Evolutionary conservation across 495 filamentous ascomycete species (phyloP).

Genomic region (Xylaria castorea): DNA sequence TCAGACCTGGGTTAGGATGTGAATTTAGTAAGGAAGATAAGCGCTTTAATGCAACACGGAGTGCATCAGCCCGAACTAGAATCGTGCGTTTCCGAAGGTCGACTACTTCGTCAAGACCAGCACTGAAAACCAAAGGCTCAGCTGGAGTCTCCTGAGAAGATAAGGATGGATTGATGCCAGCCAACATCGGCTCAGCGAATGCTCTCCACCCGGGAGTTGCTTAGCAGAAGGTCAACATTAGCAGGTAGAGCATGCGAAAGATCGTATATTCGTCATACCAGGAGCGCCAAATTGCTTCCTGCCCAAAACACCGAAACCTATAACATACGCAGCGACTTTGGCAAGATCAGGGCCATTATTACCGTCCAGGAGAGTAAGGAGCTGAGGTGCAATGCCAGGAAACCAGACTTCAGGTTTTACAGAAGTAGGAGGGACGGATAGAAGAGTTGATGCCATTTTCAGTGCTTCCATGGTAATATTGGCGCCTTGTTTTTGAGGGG

Average conservation of each 20-base stretch:
- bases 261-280: slow-evolving; percentile 47
- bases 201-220: slow-evolving; percentile 71
- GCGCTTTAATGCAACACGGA: slow-evolving; percentile 60
- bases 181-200: slow-evolving; percentile 70
- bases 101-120: slow-evolving; percentile 42
- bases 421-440: slow-evolving; percentile 67
- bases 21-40: slow-evolving; percentile 65
- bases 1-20: slow-evolving; percentile 76
- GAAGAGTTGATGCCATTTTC: slow-evolving; percentile 66
- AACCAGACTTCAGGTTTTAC: slow-evolving; percentile 68
- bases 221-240: slow-evolving; percentile 31
- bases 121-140: slow-evolving; percentile 31
- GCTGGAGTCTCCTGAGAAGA: slow-evolving; percentile 23
- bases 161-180: slow-evolving; percentile 64
- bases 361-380: slow-evolving; percentile 71
- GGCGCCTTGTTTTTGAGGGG: slow-evolving; percentile 59
- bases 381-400: slow-evolving; percentile 66
- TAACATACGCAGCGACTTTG: slow-evolving; percentile 72
- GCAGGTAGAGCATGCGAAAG: not conserved
- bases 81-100: slow-evolving; percentile 49
- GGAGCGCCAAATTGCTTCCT: slow-evolving; percentile 71
- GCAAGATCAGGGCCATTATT: slow-evolving; percentile 66
- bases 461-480: slow-evolving; percentile 77
- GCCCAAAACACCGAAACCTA: slow-evolving; percentile 75
- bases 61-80: slow-evolving; percentile 50